Evolutionary conservation across 1,284 basidiomycete genomes (phyloP), one percentile per base, ranked within the genome.

Genomic region (Thecaphora thlaspeos): DNA sequence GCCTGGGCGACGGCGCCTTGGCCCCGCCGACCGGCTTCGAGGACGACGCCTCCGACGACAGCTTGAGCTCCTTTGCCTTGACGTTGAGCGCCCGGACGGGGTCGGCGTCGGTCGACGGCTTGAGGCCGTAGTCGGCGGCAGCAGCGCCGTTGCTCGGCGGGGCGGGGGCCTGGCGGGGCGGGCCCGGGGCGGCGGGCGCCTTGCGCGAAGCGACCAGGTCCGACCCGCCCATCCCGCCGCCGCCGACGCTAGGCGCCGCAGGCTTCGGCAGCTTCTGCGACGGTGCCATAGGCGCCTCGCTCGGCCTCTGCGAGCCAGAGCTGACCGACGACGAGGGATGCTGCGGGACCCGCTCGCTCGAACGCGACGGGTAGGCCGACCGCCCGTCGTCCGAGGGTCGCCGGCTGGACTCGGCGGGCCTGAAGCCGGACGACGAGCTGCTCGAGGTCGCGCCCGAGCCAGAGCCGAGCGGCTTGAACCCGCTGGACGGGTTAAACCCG

Each of bases 1-100:
- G 83, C 81, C 15, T 75, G 68, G 9, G 80, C 64, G 21, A 78
- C 82, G 18, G 83, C 45, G 53, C 49, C 46, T 63, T 63, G 17
- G 55, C 55, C 15, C 46, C 40, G n/a, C 48, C 41, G n/a, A 41
- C 43, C n/a, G 53, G 40, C 21, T 52, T 53, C 34, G 59, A 28
- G 11, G 26, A 28, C 7, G 26, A 28, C 26, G 26, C 14, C n/a
- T 40, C 21, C 2, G 39, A 40, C n/a, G 46, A 48, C 24, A 74
- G 60, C 52, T 72, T 74, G 49, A 74, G 60, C 51, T 74, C 71
- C 46, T 74, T 74, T 40, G 71, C 61, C 55, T 74, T 74, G 57
- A 71, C 62, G 52, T 69, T 73, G 46, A 74, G 57, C 9, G 62
- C 71, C 45, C 61, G 58, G 2, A 66, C 55, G 22, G 53, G 48